Evolutionary conservation across 805 yeast genomes (phyloP), one percentile per base, ranked within the genome.

Genomic region (Saccharomycopsis sp.): DNA sequence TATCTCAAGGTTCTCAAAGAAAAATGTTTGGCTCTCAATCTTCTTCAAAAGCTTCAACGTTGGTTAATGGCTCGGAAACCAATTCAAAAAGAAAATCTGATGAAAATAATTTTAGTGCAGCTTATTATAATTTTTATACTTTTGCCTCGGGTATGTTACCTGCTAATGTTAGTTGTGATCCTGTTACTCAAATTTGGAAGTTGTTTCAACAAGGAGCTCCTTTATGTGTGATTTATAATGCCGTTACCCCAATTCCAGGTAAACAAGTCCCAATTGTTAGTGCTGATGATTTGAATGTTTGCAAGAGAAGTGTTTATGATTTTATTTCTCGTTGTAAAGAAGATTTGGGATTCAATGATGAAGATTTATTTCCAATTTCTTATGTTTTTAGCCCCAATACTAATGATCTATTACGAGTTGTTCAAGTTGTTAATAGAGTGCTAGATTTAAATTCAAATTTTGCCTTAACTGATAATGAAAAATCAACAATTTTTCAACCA

Each of bases 191-290:
- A 47, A 57, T 92, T 32, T 83, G 95, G 76, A 79, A 85, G 49
- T 63, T 92, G 26, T 78, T 92, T 53, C 94, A 89, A 52, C 86
- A 83, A 53, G 98, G 97, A 9, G 79, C 94, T 2, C 95, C 97
- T 3, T 64, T 92, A 31, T 88, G 97, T 58, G 72, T 85, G 31
- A 63, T 89, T 5, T 85, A 81, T 65, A 89, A 92, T 60, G 65
- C 76, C 12, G 69, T 86, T 17, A 68, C 67, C 40, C 78, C 79
- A 1, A 21, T 17, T 17, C 9, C 8, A 5, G 69, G 68, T 29
- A 67, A 70, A 40, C 74, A 77, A 40, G 63, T 81, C 34, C 69
- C 79, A 1, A 70, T 78, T 13, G 74, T 80, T 5, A 72, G 80
- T 15, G 76, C 89, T 26, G 89, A 82, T 54, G 96, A 89, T 56